A percentile compares a stretch with the other conserved stretches of the same genome.
These are phyloP conservation scores for Crithidia expoeki DNA, from an alignment of 208 protist genomes.

Conservation along the genomic window DNA sequence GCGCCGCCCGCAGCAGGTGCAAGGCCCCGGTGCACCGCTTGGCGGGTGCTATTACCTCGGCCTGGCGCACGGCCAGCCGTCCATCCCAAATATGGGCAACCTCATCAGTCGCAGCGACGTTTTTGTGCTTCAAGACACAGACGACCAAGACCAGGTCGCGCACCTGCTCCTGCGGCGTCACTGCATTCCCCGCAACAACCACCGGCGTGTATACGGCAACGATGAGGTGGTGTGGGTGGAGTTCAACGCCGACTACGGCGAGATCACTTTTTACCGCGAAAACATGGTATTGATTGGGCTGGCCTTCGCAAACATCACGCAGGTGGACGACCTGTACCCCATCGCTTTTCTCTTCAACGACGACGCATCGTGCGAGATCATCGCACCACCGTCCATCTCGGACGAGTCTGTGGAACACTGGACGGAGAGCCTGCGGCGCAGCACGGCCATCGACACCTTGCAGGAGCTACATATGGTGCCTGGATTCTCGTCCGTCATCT, in stretches of 20 bases:
- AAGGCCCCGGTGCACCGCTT: conserved; percentile 70
- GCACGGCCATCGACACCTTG: conserved; percentile 66
- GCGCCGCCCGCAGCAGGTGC: conserved; percentile 59
- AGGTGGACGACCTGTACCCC: conserved; percentile 79
- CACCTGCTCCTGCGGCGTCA: conserved; percentile 74
- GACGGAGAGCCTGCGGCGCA: conserved; percentile 62
- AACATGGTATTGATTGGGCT: conserved; percentile 85
- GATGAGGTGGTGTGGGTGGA: conserved; percentile 90
- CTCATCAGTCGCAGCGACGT: conserved; percentile 80
- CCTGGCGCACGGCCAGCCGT: conserved; percentile 71
- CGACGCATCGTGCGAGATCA: conserved; percentile 85
- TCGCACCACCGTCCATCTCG: conserved; percentile 50
- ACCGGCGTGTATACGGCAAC: conserved; percentile 83
- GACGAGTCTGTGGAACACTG: conserved; percentile 63
- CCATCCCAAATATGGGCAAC: conserved; percentile 66
- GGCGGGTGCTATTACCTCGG: conserved; percentile 92
- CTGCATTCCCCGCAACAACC: conserved; percentile 74
- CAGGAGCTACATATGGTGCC: conserved; percentile 82
- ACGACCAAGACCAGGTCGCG: conserved; percentile 86
- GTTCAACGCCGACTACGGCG: conserved; percentile 84
- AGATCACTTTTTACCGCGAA: conserved; percentile 90
- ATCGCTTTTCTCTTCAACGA: conserved; percentile 92
- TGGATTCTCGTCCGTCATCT: conserved; percentile 64
- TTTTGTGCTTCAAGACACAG: conserved; percentile 87
- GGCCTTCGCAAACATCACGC: conserved; percentile 82